Evolutionary conservation across 805 yeast species (phyloP).

Genomic region (Sugiyamaella qingdaonensis): DNA sequence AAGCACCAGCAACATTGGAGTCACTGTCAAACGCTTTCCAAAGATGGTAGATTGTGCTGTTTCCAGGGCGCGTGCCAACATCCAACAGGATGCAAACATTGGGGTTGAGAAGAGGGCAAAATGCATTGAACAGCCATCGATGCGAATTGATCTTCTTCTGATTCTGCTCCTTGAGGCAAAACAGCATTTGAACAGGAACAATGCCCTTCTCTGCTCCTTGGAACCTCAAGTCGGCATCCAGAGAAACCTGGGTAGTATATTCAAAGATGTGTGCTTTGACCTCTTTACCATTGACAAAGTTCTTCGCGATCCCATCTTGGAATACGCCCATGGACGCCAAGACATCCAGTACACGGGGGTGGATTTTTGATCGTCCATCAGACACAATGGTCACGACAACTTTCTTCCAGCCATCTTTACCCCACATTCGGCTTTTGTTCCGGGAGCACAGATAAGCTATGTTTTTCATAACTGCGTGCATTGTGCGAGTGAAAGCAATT

Average conservation of each 20-base stretch:
- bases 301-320: slow-evolving; percentile 96
- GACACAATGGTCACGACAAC: slow-evolving; percentile 87
- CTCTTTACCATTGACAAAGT: slow-evolving; percentile 83
- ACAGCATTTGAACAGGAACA: slow-evolving; percentile 90
- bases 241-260: slow-evolving; percentile 90
- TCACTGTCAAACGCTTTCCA: slow-evolving; percentile 98
- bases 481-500: slow-evolving; percentile 79
- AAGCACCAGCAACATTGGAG: slow-evolving; percentile 97
- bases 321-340: slow-evolving; percentile 94
- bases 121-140: slow-evolving; percentile 94
- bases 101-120: slow-evolving; percentile 89
- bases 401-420: slow-evolving; percentile 94
- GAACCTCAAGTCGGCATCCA: slow-evolving; percentile 84
- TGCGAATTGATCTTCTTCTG: slow-evolving; percentile 95
- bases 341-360: slow-evolving; percentile 78
- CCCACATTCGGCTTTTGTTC: slow-evolving; percentile 84
- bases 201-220: slow-evolving; percentile 86
- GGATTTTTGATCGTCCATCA: slow-evolving; percentile 90
- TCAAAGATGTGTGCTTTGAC: slow-evolving; percentile 95
- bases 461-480: slow-evolving; percentile 92
- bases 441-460: slow-evolving; percentile 83
- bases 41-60: slow-evolving; percentile 79
- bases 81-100: slow-evolving; percentile 84
- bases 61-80: slow-evolving; percentile 97
- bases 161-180: slow-evolving; percentile 89